phyloP scores from a whole-genome alignment of 1,284 basidiomycete genomes.

The Mycosarcoma maydis region DNA sequence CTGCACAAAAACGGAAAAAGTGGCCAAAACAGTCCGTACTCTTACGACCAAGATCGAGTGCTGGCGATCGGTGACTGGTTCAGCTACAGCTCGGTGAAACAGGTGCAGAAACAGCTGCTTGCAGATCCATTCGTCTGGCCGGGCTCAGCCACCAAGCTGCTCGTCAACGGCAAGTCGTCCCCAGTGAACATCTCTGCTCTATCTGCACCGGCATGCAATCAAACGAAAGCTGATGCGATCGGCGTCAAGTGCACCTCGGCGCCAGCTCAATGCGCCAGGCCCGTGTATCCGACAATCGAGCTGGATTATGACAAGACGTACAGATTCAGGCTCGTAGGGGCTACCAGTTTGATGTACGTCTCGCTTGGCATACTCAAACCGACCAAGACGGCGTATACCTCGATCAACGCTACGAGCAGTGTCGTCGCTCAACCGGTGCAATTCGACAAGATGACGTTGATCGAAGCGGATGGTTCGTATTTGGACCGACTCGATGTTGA shows the following conservation, averaged over 20 bases:
- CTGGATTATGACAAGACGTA: constrained; percentile 51
- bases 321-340: constrained; percentile 43
- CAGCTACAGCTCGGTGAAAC: constrained; percentile 6
- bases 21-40: constrained; percentile 11
- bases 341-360: constrained; percentile 33
- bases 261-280: background rate
- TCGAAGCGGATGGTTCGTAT: constrained; percentile 58
- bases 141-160: constrained; percentile 40
- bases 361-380: constrained; percentile 22
- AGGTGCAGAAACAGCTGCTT: constrained; percentile 24
- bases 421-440: background rate
- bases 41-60: constrained; percentile 38
- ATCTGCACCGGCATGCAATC: constrained; percentile 29
- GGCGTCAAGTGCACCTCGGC: constrained; percentile 8
- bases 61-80: constrained; percentile 52
- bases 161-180: constrained; percentile 47
- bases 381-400: constrained; percentile 6
- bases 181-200: background rate
- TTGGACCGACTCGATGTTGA: constrained; percentile 24
- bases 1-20: constrained; percentile 1
- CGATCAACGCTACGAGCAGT: background rate
- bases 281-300: constrained; percentile 19
- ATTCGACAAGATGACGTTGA: constrained; percentile 35
- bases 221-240: constrained; percentile 3
- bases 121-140: constrained; percentile 55